Evolutionary conservation across 208 protist species (phyloP).

Genomic region (Polymyxa betae): DNA sequence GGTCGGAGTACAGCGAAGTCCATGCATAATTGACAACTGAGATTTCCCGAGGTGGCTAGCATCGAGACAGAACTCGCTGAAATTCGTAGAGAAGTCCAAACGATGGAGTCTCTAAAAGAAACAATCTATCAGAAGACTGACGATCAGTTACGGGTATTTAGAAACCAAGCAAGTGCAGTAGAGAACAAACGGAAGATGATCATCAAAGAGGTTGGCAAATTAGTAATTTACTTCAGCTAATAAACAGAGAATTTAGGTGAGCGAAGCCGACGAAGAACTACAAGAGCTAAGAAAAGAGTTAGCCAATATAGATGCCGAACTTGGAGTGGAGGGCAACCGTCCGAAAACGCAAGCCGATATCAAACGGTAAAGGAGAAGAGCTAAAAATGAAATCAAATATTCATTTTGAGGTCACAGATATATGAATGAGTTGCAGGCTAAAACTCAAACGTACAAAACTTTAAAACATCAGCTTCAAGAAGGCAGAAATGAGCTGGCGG

Average conservation of each 20-base stretch:
- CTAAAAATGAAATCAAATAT: not conserved
- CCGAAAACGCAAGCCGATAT: constrained; percentile 43
- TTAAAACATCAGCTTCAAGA: constrained; percentile 34
- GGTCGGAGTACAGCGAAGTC: no score
- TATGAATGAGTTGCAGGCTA: constrained; percentile 15
- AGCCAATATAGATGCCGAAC: not conserved
- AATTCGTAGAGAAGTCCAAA: not conserved
- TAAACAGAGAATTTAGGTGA: not conserved
- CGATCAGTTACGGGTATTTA: constrained; percentile 31
- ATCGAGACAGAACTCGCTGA: not conserved
- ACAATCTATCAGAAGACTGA: constrained; percentile 31
- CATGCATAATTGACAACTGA: no score
- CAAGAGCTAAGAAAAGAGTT: not conserved
- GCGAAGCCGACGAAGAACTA: not conserved
- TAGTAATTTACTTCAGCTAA: not conserved
- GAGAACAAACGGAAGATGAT: constrained; percentile 48
- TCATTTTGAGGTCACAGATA: not conserved
- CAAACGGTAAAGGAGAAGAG: not conserved
- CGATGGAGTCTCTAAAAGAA: not conserved
- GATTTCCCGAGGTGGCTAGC: no score
- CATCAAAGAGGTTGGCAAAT: not conserved
- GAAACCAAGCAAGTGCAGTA: constrained; percentile 10
- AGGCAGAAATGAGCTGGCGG: not conserved
- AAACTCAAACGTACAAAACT: constrained; percentile 24
- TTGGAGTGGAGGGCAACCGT: not conserved